A percentile compares a stretch with the other conserved stretches of the same genome.
These are phyloP conservation scores for Macrophomina phaseolina DNA, from an alignment of 2,329 filamentous ascomycete genomes.

Conservation along the genomic window DNA sequence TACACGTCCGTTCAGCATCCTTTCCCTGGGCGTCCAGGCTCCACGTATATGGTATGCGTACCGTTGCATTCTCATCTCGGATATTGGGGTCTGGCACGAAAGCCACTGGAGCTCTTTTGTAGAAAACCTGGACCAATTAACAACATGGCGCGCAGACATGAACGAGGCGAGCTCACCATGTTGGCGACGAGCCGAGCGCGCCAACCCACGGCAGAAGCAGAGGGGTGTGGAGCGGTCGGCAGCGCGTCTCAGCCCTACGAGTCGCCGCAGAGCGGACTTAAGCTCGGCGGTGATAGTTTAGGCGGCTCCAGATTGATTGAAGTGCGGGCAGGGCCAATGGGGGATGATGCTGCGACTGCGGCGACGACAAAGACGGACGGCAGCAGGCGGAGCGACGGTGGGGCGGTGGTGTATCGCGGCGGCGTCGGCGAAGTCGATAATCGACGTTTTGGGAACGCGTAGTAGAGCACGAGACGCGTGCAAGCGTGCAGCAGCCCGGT, in stretches of 20 bases:
- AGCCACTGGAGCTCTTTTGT: conserved; percentile 93
- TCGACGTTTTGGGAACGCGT: conserved; percentile 26
- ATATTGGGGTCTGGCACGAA: conserved; percentile 74
- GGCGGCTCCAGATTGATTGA: conserved; percentile 1
- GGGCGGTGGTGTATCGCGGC: conserved; percentile 22
- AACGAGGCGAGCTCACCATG: conserved; percentile 39
- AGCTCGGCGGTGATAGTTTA: conserved; percentile 17
- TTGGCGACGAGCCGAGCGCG: conserved; percentile 31
- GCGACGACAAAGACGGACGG: conserved; percentile 23
- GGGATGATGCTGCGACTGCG: conserved; percentile 1
- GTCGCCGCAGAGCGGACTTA: conserved; percentile 26
- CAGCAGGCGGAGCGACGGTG: conserved; percentile 28
- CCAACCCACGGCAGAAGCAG: conserved; percentile 8
- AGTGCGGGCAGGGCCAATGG: conserved; percentile 5
- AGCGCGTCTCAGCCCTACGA: conserved; percentile 27
- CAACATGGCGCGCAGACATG: conserved; percentile 11
- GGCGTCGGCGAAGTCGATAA: conserved; percentile 23
- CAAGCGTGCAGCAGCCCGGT: conserved; percentile 10
- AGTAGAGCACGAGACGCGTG: conserved; percentile 19
- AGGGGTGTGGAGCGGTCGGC: conserved; percentile 11
- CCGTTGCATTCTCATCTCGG: conserved; percentile 83
- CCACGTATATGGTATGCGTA: conserved; percentile 51
- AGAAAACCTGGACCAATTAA: conserved; percentile 73
- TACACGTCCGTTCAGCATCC: conserved; percentile 50
- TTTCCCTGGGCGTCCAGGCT: neutral